Percentiles rank a stretch among this genome's conserved stretches.
These are phyloP conservation scores for Pelargonium australe DNA, from an alignment of 441 rosid genomes.

Conservation along the genomic window DNA sequence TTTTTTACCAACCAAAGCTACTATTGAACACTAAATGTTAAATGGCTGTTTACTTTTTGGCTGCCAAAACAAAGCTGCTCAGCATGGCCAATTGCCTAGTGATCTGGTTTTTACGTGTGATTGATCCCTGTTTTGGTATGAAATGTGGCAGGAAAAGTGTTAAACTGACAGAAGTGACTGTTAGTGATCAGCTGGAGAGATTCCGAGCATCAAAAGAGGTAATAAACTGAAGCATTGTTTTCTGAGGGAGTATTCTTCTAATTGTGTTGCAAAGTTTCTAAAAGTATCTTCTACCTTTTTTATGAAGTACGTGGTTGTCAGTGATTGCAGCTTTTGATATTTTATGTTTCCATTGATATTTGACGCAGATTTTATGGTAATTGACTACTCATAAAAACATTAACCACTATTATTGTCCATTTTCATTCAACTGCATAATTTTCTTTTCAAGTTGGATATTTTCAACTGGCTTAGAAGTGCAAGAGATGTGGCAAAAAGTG, in stretches of 20 bases:
- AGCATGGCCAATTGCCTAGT: too few relatives aligned
- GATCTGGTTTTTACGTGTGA: conserved; percentile 1
- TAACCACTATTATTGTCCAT: neutral
- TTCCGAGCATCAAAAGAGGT: conserved; percentile 97
- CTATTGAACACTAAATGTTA: neutral
- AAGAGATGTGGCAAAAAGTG: neutral
- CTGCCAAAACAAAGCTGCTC: neutral
- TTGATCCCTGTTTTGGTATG: conserved; percentile 16
- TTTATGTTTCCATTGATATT: neutral
- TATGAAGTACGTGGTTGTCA: neutral
- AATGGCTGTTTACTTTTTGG: neutral
- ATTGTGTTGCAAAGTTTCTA: neutral
- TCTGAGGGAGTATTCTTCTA: too few relatives aligned
- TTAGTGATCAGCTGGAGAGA: conserved; percentile 82
- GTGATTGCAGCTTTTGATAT: neutral
- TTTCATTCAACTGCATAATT: neutral
- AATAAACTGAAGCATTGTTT: conserved; percentile 4
- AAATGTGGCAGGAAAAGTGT: conserved; percentile 42
- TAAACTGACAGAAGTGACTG: conserved; percentile 83
- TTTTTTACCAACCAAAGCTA: too few relatives aligned
- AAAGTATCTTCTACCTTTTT: neutral
- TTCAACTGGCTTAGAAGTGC: neutral
- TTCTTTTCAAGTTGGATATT: neutral
- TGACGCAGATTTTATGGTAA: neutral
- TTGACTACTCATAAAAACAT: neutral